A percentile compares a stretch with the other conserved stretches of the same genome.
Conservation (phyloP, 1,284 basidiomycete genomes). For the Gastroboletus turbinatus region DNA sequence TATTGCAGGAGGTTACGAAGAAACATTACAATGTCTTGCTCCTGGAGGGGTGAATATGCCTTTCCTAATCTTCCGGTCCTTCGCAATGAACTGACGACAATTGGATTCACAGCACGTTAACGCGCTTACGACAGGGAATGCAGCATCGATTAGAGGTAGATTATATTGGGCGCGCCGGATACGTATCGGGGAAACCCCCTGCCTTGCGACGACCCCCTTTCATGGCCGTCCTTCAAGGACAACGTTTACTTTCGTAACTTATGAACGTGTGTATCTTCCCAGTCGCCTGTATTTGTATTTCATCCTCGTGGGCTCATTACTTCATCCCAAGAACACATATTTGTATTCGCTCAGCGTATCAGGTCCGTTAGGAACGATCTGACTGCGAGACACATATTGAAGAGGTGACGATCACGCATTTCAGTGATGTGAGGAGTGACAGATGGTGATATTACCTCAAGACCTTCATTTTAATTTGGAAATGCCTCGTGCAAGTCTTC, state of each 20-base stretch:
- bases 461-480: slow-evolving; percentile 26
- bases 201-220: slow-evolving; percentile 58
- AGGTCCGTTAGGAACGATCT: slow-evolving; percentile 31
- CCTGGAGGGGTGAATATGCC: slow-evolving; percentile 57
- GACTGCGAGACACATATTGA: slow-evolving; percentile 25
- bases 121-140: slow-evolving; percentile 60
- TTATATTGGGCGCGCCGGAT: slow-evolving; percentile 67
- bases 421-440: slow-evolving; percentile 26
- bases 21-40: slow-evolving; percentile 63
- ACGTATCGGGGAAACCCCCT: slow-evolving; percentile 46
- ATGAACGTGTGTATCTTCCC: slow-evolving; percentile 31
- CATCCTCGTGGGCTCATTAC: slow-evolving; percentile 30
- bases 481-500: slow-evolving; percentile 28
- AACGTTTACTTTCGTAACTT: slow-evolving; percentile 33
- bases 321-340: slow-evolving; percentile 20
- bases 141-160: slow-evolving; percentile 63
- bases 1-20: slow-evolving; percentile 55
- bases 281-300: slow-evolving; percentile 32
- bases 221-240: slow-evolving; percentile 53
- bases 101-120: slow-evolving; percentile 48
- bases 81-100: slow-evolving; percentile 9
- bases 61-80: slow-evolving; percentile 1
- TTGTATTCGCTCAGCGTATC: slow-evolving; percentile 11
- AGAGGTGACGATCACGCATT: slow-evolving; percentile 35
- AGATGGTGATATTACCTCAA: slow-evolving; percentile 36